Conservation (phyloP, 2,329 filamentous ascomycete species). For the Colletotrichum sublineola region DNA sequence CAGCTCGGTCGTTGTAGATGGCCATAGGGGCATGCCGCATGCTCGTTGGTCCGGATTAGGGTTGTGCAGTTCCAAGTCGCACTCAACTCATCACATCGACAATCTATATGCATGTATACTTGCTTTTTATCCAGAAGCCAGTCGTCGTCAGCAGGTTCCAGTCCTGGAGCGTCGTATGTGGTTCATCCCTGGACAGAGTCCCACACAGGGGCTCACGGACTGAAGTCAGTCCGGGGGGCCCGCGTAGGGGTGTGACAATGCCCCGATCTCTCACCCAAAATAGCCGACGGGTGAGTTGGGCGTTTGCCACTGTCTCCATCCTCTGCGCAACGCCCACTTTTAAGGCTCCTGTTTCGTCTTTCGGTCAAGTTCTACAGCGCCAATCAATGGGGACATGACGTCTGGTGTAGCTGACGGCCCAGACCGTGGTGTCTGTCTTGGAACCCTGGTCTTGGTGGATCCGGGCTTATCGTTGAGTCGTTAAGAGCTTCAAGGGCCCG, state of each 20-base stretch:
- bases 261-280: neutral
- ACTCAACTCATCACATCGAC: conserved; percentile 19
- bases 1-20: neutral
- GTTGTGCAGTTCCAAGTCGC: neutral
- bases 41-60: neutral
- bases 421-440: conserved; percentile 13
- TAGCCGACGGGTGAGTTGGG: neutral
- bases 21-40: neutral
- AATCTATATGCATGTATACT: conserved; percentile 16
- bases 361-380: conserved; percentile 11
- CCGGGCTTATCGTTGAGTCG: conserved; percentile 34
- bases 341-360: conserved; percentile 5
- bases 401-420: conserved; percentile 18
- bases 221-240: conserved; percentile 1
- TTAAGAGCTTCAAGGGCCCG: neutral
- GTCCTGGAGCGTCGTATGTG: neutral
- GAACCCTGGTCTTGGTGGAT: conserved; percentile 31
- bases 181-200: conserved; percentile 14
- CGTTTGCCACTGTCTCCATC: conserved; percentile 11
- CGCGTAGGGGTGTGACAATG: neutral
- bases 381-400: conserved; percentile 34
- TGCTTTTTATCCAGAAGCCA: neutral
- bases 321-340: neutral
- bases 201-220: neutral
- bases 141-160: neutral